phyloP scores from a whole-genome alignment of 108 stramenopile genomes.

The Cyclotella sp. region DNA sequence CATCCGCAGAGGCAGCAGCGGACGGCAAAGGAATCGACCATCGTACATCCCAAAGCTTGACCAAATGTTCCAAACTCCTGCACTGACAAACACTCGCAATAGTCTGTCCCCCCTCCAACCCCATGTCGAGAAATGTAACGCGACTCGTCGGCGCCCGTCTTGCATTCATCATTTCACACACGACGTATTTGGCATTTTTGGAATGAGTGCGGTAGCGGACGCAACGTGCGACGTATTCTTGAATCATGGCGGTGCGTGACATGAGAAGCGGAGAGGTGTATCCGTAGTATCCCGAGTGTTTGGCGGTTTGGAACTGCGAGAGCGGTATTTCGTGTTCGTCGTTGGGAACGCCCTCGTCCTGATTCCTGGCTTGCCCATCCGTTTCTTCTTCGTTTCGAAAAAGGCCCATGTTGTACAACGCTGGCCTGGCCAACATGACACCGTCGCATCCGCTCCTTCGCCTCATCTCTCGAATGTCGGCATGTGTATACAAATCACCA shows the following conservation, averaged over 20 bases:
- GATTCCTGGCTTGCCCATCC: neutral
- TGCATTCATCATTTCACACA: constrained; percentile 95
- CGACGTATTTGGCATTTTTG: constrained; percentile 95
- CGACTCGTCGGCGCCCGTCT: constrained; percentile 71
- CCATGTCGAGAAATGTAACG: constrained; percentile 59
- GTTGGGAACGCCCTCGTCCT: neutral
- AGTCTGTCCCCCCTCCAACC: constrained; percentile 66
- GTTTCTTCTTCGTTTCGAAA: constrained; percentile 56
- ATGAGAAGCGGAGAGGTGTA: constrained; percentile 65
- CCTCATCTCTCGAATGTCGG: constrained; percentile 70
- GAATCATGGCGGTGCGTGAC: constrained; percentile 83
- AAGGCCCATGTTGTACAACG: constrained; percentile 88
- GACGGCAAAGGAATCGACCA: constrained; percentile 28
- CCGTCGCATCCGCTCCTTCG: constrained; percentile 77
- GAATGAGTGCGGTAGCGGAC: constrained; percentile 78
- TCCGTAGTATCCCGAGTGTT: constrained; percentile 47
- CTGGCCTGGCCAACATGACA: constrained; percentile 94
- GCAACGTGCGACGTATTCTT: constrained; percentile 79
- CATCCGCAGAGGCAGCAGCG: neutral
- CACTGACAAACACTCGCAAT: constrained; percentile 72
- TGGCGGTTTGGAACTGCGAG: constrained; percentile 32
- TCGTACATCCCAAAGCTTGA: constrained; percentile 76
- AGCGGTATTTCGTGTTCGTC: constrained; percentile 21
- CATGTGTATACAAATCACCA: constrained; percentile 92
- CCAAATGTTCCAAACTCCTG: constrained; percentile 65